A percentile compares a stretch with the other conserved stretches of the same genome.
These are phyloP conservation scores for Trypanosoma scelopori DNA, from an alignment of 208 protist genomes.

Conservation along the genomic window DNA sequence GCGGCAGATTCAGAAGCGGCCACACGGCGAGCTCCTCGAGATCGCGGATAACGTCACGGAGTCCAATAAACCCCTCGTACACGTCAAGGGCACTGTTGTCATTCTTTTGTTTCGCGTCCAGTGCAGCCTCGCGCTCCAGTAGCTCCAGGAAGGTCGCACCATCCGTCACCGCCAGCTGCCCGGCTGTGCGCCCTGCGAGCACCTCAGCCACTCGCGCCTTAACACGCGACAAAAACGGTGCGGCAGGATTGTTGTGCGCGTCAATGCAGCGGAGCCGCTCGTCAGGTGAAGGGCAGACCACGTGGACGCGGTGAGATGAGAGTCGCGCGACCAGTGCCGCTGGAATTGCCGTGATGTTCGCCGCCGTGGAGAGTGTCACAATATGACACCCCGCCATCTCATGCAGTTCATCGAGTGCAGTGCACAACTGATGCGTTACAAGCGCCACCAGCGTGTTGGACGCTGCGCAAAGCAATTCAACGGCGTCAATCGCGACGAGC, in stretches of 20 bases:
- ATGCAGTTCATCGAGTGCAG: slow-evolving; percentile 41
- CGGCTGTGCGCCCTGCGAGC: slow-evolving; percentile 12
- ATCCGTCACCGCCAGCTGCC: slow-evolving; percentile 18
- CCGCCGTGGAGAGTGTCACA: slow-evolving; percentile 22
- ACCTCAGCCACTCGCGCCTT: slow-evolving; percentile 15
- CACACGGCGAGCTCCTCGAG: slow-evolving; percentile 80
- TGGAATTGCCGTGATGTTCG: slow-evolving; percentile 17
- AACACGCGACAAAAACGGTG: slow-evolving; percentile 12
- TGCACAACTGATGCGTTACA: slow-evolving; percentile 49
- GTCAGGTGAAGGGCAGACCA: slow-evolving; percentile 28
- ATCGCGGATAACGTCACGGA: slow-evolving; percentile 42
- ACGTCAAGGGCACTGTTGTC: background rate
- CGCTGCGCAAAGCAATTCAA: slow-evolving; percentile 43
- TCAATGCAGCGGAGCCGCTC: slow-evolving; percentile 33
- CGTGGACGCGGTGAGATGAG: slow-evolving; percentile 17
- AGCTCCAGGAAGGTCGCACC: background rate
- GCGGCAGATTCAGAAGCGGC: slow-evolving; percentile 60
- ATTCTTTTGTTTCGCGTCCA: slow-evolving; percentile 8
- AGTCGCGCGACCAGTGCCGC: slow-evolving; percentile 30
- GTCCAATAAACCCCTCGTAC: slow-evolving; percentile 63
- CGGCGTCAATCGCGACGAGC: slow-evolving; percentile 38
- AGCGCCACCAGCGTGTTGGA: slow-evolving; percentile 36
- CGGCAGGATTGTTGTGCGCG: slow-evolving; percentile 8
- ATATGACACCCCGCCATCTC: background rate
- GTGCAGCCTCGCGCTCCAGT: slow-evolving; percentile 22